Evolutionary conservation across 164 flowering plant genomes (phyloP).

Genomic region (Chloranthus sessilifolius): DNA sequence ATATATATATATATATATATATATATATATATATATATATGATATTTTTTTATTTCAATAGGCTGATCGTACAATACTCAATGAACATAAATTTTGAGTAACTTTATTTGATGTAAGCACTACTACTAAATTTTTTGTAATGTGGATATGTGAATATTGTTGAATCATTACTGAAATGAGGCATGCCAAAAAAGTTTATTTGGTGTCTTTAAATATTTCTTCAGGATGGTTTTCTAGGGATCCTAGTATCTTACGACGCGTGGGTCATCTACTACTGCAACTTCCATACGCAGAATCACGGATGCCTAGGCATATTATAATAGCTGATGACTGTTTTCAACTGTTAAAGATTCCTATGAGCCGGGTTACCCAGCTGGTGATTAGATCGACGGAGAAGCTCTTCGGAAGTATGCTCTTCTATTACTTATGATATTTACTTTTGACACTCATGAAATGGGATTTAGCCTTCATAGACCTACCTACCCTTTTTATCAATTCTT

Average conservation of each 20-base stretch:
- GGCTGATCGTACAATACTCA: too few relatives aligned
- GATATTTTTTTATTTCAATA: too few relatives aligned
- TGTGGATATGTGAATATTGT: too few relatives aligned
- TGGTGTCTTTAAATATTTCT: too few relatives aligned
- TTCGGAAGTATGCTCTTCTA: constrained; percentile 75
- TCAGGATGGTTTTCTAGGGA: constrained; percentile 94
- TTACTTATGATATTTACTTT: not conserved
- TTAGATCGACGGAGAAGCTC: constrained; percentile 69
- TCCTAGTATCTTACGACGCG: constrained; percentile 68
- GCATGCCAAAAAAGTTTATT: too few relatives aligned
- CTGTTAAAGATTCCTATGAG: constrained; percentile 42
- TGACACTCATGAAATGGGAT: not conserved
- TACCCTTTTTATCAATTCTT: not conserved
- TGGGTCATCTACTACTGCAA: constrained; percentile 75
- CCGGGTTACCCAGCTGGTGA: constrained; percentile 52
- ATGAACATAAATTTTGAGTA: too few relatives aligned
- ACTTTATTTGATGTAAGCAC: too few relatives aligned
- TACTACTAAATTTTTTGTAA: too few relatives aligned
- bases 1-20: too few relatives aligned
- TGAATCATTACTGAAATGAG: too few relatives aligned
- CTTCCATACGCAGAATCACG: constrained; percentile 69
- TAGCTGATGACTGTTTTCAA: constrained; percentile 87
- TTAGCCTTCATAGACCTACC: not conserved
- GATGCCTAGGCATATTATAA: constrained; percentile 54
- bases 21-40: too few relatives aligned